Conservation (phyloP, 805 yeast species). For the Zygoascus flipseniorum region DNA sequence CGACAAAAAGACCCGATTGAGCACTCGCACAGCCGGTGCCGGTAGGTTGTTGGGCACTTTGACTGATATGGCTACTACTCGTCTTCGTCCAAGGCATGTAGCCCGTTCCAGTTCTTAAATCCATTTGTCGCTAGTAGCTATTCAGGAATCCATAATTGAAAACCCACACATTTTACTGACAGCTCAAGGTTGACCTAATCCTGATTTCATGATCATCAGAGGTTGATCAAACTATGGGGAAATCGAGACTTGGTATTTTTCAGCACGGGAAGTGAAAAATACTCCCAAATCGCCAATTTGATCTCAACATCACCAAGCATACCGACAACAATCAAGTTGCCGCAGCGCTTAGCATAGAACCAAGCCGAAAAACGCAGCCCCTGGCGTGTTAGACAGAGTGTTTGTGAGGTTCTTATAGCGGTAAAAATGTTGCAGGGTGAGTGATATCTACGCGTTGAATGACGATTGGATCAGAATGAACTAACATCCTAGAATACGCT, state of each 20-base stretch:
- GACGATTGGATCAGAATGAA: neutral
- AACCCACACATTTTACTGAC: neutral
- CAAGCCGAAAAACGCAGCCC: neutral
- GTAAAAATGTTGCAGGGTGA: neutral
- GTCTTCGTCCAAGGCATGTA: neutral
- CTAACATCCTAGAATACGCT: constrained; percentile 6
- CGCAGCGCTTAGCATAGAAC: neutral
- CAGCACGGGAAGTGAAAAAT: neutral
- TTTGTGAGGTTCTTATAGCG: neutral
- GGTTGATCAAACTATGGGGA: neutral
- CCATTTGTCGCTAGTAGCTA: too few species aligned
- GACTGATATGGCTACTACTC: neutral
- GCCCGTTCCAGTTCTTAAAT: too few species aligned
- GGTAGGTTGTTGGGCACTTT: neutral
- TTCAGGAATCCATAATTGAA: too few species aligned
- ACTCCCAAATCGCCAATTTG: neutral
- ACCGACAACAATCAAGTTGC: neutral
- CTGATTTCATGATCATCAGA: neutral
- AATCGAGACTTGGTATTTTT: neutral
- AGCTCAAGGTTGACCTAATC: neutral
- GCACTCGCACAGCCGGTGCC: neutral
- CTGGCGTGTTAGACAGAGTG: neutral
- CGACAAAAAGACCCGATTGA: neutral
- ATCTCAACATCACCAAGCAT: neutral
- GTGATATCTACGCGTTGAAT: neutral